Evolutionary conservation across 257 asterid genomes (phyloP), one percentile per base, ranked within the genome.

Genomic region (Lycium barbarum): DNA sequence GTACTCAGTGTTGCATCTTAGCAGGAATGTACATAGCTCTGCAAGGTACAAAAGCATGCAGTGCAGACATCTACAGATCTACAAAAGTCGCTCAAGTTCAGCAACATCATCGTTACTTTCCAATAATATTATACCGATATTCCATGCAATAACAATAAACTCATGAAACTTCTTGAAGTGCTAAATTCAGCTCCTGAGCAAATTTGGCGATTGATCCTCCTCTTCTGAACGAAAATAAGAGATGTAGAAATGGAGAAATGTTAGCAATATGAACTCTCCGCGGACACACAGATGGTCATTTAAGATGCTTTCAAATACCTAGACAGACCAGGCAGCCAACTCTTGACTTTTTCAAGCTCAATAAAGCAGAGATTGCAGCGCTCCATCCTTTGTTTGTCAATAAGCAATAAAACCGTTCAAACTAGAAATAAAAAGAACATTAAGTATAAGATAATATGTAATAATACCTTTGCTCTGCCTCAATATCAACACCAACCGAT

Each of bases 401-500:
- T 8, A 78, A 88, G n/a, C 62, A 86, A 73, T 78, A 40, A 82
- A 83, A 82, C 74, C 55, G 80, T 51, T 35, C 65, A 55, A 61
- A 61, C 4, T 63, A 2, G 38, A 84, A 45, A 59, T 12, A 82
- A 47, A 38, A 79, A 84, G 36, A 9, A 71, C 20, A 13, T 18
- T 76, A 78, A 43, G 47, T 78, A 33, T 3, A 78, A 78, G 65
- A 76, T 81, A 61, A 81, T 49, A 86, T 90, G 57, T 20, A 59
- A 51, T 57, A 86, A 7, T 73, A 95, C 99, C 99, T 95, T 88
- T 91, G 95, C 88, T 97, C 99, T 36, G 99, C 98, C 92, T 95
- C 99, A 80, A 97, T 91, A 92, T 97, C 97, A 82, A 97, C 98
- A 67, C 98, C 99, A 82, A 97, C 98, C 65, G 98, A 90, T 84